phyloP scores from a whole-genome alignment of 2,329 filamentous ascomycete genomes.

The Colletotrichum magnum region DNA sequence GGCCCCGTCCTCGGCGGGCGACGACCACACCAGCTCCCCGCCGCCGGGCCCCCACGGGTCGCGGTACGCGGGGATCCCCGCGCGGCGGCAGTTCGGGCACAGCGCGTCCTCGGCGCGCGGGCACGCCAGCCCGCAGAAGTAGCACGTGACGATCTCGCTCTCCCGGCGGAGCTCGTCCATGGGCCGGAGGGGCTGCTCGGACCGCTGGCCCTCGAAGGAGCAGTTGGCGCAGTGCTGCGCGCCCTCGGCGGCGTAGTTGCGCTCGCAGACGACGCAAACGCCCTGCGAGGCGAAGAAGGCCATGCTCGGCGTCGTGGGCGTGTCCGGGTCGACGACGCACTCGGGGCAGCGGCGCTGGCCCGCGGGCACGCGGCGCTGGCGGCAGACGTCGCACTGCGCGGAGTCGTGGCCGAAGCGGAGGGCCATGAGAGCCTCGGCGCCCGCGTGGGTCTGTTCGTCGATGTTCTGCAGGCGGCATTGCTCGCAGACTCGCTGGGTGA shows the following conservation, averaged over 20 bases:
- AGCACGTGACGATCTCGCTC: neutral
- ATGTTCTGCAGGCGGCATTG: slow-evolving; percentile 12
- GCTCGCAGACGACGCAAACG: slow-evolving; percentile 22
- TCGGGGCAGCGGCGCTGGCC: slow-evolving; percentile 10
- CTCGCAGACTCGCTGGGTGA: slow-evolving; percentile 8
- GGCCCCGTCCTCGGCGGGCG: neutral
- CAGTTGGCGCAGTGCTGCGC: neutral
- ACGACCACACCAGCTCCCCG: no score
- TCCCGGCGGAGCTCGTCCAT: neutral
- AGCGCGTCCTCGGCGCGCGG: neutral
- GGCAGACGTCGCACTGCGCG: slow-evolving; percentile 2
- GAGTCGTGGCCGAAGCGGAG: neutral
- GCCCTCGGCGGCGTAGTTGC: neutral
- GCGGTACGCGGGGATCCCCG: no score
- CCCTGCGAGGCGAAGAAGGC: neutral
- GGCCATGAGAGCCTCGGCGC: neutral
- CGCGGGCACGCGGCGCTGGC: neutral
- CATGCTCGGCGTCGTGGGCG: neutral
- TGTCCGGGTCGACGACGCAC: neutral
- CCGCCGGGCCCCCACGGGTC: no score
- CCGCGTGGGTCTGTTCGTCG: neutral
- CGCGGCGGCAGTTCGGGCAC: no score
- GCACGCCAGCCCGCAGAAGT: slow-evolving; percentile 1
- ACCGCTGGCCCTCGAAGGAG: neutral
- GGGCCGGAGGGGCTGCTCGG: neutral